Conservation (phyloP, 345 rosid genomes). For the Syzygium jambos region DNA sequence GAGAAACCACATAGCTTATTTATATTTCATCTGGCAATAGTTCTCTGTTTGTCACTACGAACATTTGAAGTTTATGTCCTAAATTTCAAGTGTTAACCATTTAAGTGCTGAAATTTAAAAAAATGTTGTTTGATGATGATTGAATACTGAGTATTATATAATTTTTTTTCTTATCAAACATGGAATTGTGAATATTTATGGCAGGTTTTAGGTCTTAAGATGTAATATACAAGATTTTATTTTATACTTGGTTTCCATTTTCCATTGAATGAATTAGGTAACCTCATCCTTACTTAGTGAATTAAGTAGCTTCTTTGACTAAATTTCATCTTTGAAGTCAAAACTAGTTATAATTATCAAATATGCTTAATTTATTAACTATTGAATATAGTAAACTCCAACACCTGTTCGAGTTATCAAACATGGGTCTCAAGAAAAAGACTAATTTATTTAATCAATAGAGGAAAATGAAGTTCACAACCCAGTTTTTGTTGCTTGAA, state of each 20-base stretch:
- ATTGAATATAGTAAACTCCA: background rate
- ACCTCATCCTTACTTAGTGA: background rate
- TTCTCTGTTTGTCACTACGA: background rate
- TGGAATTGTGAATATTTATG: background rate
- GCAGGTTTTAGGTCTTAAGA: background rate
- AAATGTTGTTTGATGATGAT: background rate
- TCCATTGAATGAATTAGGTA: background rate
- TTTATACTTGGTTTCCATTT: background rate
- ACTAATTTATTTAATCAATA: background rate
- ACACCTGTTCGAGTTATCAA: background rate
- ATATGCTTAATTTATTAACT: background rate
- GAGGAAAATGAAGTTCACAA: background rate
- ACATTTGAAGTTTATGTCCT: background rate
- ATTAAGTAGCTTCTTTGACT: background rate
- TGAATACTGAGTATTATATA: background rate
- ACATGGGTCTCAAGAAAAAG: background rate
- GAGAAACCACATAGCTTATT: background rate
- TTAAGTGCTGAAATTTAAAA: background rate
- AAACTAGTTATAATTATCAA: background rate
- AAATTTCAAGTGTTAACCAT: background rate
- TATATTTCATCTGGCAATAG: background rate
- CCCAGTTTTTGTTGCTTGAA: background rate
- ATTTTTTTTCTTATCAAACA: background rate
- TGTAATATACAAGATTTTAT: background rate
- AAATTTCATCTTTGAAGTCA: background rate